These are phyloP conservation scores for Didymella exigua DNA, from an alignment of 2,329 filamentous ascomycete genomes.

Conservation along the genomic window DNA sequence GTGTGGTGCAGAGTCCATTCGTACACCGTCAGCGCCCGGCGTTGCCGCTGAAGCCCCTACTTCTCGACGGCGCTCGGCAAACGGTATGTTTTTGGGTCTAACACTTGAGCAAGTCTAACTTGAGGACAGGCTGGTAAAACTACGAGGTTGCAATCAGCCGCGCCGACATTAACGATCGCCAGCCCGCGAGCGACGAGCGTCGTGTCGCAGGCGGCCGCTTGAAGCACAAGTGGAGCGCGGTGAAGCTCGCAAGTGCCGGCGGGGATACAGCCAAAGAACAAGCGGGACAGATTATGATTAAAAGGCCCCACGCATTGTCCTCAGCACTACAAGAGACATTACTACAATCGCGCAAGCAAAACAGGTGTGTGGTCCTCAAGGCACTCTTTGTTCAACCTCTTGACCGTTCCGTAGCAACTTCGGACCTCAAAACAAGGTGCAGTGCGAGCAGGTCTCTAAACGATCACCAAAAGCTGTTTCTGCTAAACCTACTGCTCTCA, in stretches of 20 bases:
- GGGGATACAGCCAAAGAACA: not conserved
- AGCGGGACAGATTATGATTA: not conserved
- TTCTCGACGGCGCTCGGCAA: not conserved
- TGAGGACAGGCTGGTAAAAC: not conserved
- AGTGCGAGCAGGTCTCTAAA: not conserved
- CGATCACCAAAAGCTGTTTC: not conserved
- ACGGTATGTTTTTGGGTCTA: not conserved
- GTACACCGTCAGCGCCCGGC: not conserved
- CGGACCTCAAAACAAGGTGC: not conserved
- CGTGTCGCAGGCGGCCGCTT: not conserved
- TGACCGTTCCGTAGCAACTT: not conserved
- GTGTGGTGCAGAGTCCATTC: not conserved
- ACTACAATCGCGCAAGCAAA: not conserved
- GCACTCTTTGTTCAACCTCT: too few species aligned
- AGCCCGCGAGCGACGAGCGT: not conserved
- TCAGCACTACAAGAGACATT: not conserved
- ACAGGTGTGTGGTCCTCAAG: not conserved
- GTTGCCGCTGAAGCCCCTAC: not conserved
- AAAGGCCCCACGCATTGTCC: not conserved
- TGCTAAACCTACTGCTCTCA: not conserved
- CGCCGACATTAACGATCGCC: not conserved
- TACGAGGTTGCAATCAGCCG: not conserved
- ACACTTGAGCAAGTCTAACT: not conserved
- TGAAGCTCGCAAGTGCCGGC: not conserved
- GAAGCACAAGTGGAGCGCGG: constrained; percentile 3